These are phyloP conservation scores for Plasmopara halstedii DNA, from an alignment of 352 stramenopile species.

Conservation along the genomic window DNA sequence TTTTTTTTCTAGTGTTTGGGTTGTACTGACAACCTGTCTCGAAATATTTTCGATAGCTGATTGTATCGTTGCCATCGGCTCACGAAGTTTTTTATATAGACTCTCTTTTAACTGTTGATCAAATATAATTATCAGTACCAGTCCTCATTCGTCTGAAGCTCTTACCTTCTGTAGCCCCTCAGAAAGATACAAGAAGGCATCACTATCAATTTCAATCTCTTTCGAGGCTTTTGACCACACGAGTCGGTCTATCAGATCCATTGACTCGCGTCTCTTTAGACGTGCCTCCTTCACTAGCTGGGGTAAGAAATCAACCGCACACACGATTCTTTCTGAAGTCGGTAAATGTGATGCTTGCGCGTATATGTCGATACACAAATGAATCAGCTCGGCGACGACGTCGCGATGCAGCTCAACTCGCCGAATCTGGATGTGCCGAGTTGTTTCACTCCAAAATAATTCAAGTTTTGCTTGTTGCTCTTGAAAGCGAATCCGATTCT, in stretches of 20 bases:
- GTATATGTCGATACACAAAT: slow-evolving; percentile 30
- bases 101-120: slow-evolving; percentile 17
- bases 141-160: too few relatives aligned
- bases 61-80: slow-evolving; percentile 22
- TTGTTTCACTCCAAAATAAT: slow-evolving; percentile 17
- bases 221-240: slow-evolving; percentile 30
- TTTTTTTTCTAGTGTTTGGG: slow-evolving; percentile 20
- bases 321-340: slow-evolving; percentile 12
- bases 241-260: slow-evolving; percentile 20
- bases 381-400: slow-evolving; percentile 27
- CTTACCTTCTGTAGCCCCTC: slow-evolving; percentile 18
- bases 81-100: slow-evolving; percentile 16
- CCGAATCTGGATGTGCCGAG: slow-evolving; percentile 24
- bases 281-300: slow-evolving; percentile 15
- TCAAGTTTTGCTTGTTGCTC: slow-evolving; percentile 15
- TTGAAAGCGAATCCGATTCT: slow-evolving; percentile 12
- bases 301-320: slow-evolving; percentile 9
- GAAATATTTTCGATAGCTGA: slow-evolving; percentile 18
- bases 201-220: slow-evolving; percentile 19
- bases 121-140: too few relatives aligned
- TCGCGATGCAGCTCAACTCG: slow-evolving; percentile 23
- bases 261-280: slow-evolving; percentile 11
- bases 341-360: slow-evolving; percentile 9
- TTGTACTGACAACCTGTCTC: slow-evolving; percentile 8
- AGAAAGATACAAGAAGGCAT: slow-evolving; percentile 12